These are phyloP conservation scores for Plectranthus barbatus DNA, from an alignment of 257 asterid genomes.

Conservation along the genomic window DNA sequence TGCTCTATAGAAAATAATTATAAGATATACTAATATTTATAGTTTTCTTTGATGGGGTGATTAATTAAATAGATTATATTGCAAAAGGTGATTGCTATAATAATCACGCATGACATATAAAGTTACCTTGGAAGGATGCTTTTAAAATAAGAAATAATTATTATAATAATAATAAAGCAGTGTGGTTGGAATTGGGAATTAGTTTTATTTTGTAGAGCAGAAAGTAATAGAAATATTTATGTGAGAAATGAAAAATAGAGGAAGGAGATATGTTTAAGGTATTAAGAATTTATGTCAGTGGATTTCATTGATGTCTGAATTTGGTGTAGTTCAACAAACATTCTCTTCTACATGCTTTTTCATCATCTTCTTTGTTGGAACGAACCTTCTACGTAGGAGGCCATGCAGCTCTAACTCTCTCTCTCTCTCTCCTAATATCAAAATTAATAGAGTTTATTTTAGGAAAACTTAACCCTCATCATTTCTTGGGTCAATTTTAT, in stretches of 20 bases:
- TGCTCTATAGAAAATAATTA: neutral
- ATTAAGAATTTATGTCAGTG: neutral
- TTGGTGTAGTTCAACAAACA: conserved; percentile 10
- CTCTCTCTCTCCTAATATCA: neutral
- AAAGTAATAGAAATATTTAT: no score
- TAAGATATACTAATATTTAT: neutral
- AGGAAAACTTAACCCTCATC: no score
- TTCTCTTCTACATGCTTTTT: neutral
- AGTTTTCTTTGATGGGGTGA: conserved; percentile 10
- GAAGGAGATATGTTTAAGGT: neutral
- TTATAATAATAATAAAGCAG: neutral
- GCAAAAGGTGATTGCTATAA: conserved; percentile 33
- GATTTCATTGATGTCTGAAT: conserved; percentile 7
- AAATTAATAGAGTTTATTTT: no score
- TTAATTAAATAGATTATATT: conserved; percentile 13
- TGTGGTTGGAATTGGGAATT: neutral
- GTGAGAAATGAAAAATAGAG: neutral
- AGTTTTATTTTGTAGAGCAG: no score
- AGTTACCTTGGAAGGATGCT: neutral
- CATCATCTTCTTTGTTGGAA: neutral
- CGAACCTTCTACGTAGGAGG: conserved; percentile 22
- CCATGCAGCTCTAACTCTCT: neutral
- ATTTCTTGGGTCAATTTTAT: no score
- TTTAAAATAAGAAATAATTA: neutral
- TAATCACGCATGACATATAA: conserved; percentile 43